phyloP scores from a whole-genome alignment of 2,329 filamentous ascomycete genomes.

The Scleromitrula shiraiana region DNA sequence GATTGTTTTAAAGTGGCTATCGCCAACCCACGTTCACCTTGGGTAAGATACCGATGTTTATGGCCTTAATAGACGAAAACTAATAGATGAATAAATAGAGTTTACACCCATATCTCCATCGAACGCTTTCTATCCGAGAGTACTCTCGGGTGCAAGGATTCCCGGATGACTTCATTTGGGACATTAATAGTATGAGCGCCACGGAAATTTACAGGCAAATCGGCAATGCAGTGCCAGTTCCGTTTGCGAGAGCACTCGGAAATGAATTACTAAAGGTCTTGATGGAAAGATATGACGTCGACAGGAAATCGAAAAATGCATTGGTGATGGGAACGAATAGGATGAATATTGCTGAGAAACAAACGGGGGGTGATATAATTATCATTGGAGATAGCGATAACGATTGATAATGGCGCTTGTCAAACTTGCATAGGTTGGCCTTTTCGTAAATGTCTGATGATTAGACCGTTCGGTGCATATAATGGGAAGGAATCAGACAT shows the following conservation, averaged over 20 bases:
- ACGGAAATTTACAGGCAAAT: conserved; percentile 5
- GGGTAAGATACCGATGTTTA: not conserved
- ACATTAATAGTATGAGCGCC: not conserved
- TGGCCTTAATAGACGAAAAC: not conserved
- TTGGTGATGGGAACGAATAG: too few species aligned
- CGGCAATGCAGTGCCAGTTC: conserved; percentile 4
- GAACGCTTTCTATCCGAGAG: conserved; percentile 13
- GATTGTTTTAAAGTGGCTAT: not conserved
- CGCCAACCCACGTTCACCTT: not conserved
- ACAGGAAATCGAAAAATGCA: too few species aligned
- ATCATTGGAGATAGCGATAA: too few species aligned
- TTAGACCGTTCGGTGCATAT: too few species aligned
- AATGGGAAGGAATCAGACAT: too few species aligned
- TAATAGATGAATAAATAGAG: conserved; percentile 1
- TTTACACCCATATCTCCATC: conserved; percentile 13
- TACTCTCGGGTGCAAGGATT: conserved; percentile 14
- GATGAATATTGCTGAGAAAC: too few species aligned
- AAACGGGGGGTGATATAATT: too few species aligned
- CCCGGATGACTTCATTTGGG: conserved; percentile 14
- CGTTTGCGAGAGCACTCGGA: not conserved
- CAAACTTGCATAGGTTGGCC: too few species aligned
- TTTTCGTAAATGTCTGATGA: too few species aligned
- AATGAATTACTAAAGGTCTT: not conserved
- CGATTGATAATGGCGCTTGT: too few species aligned
- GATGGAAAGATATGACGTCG: not conserved